These are phyloP conservation scores for Epicoccum sorghinum DNA, from an alignment of 2,329 filamentous ascomycete species.

Conservation along the genomic window DNA sequence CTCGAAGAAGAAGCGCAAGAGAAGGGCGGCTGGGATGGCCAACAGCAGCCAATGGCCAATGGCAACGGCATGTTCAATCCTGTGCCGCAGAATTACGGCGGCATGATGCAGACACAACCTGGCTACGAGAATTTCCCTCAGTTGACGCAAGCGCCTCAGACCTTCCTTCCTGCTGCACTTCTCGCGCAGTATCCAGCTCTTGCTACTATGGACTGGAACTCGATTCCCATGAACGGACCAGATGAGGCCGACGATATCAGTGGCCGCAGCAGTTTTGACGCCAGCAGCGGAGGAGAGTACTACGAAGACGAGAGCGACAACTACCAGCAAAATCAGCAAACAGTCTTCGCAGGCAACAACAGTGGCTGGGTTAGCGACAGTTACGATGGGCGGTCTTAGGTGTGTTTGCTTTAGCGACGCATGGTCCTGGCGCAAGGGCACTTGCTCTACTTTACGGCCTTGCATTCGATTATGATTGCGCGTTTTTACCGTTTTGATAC, in stretches of 20 bases:
- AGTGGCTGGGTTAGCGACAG: slow-evolving; percentile 46
- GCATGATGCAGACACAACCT: slow-evolving; percentile 43
- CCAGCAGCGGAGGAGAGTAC: slow-evolving; percentile 70
- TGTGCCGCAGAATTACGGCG: slow-evolving; percentile 39
- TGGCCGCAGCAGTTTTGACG: slow-evolving; percentile 79
- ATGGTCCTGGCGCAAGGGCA: background rate
- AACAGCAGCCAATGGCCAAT: slow-evolving; percentile 63
- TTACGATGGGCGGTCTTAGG: slow-evolving; percentile 19
- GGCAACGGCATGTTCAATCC: slow-evolving; percentile 52
- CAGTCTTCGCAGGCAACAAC: slow-evolving; percentile 36
- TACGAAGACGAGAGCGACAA: slow-evolving; percentile 71
- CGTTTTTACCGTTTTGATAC: slow-evolving; percentile 8
- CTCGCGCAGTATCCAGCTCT: slow-evolving; percentile 91
- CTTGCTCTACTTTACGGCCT: slow-evolving; percentile 2
- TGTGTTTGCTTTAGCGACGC: background rate
- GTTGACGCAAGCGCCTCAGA: slow-evolving; percentile 37
- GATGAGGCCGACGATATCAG: slow-evolving; percentile 70
- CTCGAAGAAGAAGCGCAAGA: slow-evolving; percentile 93
- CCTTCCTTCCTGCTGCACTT: slow-evolving; percentile 79
- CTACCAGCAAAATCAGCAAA: slow-evolving; percentile 35
- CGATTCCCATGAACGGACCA: slow-evolving; percentile 67
- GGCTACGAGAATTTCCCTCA: slow-evolving; percentile 42
- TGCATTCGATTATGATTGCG: slow-evolving; percentile 10
- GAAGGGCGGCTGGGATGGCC: slow-evolving; percentile 65
- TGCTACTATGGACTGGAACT: slow-evolving; percentile 86